A percentile compares a stretch with the other conserved stretches of the same genome.
These are phyloP conservation scores for Astrothelium subdiscretum DNA, from an alignment of 495 filamentous ascomycete species.

Conservation along the genomic window DNA sequence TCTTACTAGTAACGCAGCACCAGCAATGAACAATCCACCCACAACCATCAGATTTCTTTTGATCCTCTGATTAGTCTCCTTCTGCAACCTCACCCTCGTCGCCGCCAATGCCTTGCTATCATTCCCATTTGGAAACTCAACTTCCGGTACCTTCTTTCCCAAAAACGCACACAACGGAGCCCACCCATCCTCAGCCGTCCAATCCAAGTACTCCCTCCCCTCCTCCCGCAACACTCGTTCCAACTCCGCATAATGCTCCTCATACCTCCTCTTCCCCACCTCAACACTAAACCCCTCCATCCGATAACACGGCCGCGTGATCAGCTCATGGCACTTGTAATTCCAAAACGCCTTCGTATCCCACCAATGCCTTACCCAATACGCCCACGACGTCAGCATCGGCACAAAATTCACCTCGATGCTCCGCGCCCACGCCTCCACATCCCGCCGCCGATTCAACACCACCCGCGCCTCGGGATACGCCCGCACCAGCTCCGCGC, in stretches of 20 bases:
- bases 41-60: not conserved
- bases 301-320: not conserved
- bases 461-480: conserved; percentile 10
- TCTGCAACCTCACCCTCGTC: not conserved
- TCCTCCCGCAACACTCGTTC: conserved; percentile 2
- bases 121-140: conserved; percentile 4
- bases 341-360: conserved; percentile 4
- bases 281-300: not conserved
- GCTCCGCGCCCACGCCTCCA: conserved; percentile 9
- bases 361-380: not conserved
- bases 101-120: not conserved
- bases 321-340: not conserved
- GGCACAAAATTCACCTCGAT: conserved; percentile 2
- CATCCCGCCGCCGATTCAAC: conserved; percentile 6
- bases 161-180: conserved; percentile 11
- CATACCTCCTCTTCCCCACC: conserved; percentile 6
- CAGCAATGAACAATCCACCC: not conserved
- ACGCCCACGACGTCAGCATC: not conserved
- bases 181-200: conserved; percentile 7
- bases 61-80: not conserved
- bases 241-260: conserved; percentile 11
- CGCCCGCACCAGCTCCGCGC: conserved; percentile 5
- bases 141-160: conserved; percentile 9
- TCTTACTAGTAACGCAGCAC: not conserved
- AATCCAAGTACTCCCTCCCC: conserved; percentile 10